Evolutionary conservation across 2,329 filamentous ascomycete species (phyloP).

Genomic region (Pyrenochaeta sp.): DNA sequence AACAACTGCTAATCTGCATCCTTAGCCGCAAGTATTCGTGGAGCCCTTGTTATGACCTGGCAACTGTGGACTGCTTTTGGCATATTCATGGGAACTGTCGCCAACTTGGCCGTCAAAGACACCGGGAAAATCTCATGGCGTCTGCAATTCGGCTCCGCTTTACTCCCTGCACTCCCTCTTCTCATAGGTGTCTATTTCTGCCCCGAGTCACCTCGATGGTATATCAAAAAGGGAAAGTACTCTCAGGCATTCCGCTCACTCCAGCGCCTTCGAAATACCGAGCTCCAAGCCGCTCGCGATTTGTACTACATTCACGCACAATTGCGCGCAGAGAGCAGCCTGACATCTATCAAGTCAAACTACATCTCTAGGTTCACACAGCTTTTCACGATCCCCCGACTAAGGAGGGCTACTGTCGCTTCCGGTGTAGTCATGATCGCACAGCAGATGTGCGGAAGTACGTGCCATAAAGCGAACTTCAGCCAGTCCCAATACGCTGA

Average conservation of each 20-base stretch:
- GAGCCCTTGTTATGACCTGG: slow-evolving; percentile 59
- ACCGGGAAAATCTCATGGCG: slow-evolving; percentile 27
- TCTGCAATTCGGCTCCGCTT: slow-evolving; percentile 32
- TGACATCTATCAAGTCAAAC: slow-evolving; percentile 31
- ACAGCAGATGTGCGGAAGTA: slow-evolving; percentile 65
- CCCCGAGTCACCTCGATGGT: slow-evolving; percentile 54
- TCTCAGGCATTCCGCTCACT: slow-evolving; percentile 48
- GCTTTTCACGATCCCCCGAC: slow-evolving; percentile 71
- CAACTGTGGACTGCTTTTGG: slow-evolving; percentile 53
- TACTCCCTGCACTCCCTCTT: slow-evolving; percentile 29
- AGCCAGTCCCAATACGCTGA: neutral
- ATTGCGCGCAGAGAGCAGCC: slow-evolving; percentile 35
- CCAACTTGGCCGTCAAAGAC: slow-evolving; percentile 12
- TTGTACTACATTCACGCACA: slow-evolving; percentile 53
- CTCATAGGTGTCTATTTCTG: slow-evolving; percentile 23
- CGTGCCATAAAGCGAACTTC: neutral
- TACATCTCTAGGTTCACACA: slow-evolving; percentile 57
- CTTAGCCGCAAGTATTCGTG: slow-evolving; percentile 51
- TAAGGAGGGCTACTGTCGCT: slow-evolving; percentile 75
- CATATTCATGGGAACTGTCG: slow-evolving; percentile 28
- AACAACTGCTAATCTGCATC: neutral
- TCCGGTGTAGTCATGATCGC: slow-evolving; percentile 78
- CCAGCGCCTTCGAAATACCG: slow-evolving; percentile 40
- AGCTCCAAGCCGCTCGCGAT: slow-evolving; percentile 52
- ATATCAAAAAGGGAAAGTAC: slow-evolving; percentile 51